phyloP scores from a whole-genome alignment of 225 moss, liverwort and hornwort genomes.

The Straminergon stramineum region DNA sequence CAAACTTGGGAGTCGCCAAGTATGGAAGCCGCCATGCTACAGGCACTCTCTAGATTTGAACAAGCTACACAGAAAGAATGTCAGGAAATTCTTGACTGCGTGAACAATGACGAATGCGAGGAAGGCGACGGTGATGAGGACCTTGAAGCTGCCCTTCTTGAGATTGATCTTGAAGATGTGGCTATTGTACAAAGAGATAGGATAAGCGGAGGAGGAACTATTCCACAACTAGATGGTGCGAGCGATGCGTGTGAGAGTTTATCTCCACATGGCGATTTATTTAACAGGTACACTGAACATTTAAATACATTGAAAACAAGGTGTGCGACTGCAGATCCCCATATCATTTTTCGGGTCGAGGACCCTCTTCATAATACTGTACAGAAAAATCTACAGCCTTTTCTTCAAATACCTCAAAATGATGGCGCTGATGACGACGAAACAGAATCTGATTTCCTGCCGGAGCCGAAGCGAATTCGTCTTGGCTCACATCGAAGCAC shows the following conservation, averaged over 20 bases:
- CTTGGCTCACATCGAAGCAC: not conserved
- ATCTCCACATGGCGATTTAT: not conserved
- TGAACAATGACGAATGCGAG: constrained; percentile 28
- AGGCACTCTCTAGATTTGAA: constrained; percentile 82
- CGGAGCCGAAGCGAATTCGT: constrained; percentile 38
- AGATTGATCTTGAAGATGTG: constrained; percentile 30
- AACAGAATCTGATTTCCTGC: constrained; percentile 17
- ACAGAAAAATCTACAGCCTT: constrained; percentile 8
- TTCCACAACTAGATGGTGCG: constrained; percentile 72
- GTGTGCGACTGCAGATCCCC: not conserved
- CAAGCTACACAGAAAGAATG: constrained; percentile 68
- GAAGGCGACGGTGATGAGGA: constrained; percentile 50
- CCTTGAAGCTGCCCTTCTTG: constrained; percentile 36
- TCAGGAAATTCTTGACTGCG: constrained; percentile 78
- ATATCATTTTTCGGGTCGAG: not conserved
- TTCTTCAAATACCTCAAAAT: constrained; percentile 27
- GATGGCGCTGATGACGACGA: constrained; percentile 48
- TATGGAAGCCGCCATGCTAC: constrained; percentile 84
- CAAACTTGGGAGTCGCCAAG: constrained; percentile 82
- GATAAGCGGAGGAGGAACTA: constrained; percentile 7
- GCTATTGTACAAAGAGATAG: constrained; percentile 17
- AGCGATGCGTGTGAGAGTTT: constrained; percentile 21
- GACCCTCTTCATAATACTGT: constrained; percentile 1
- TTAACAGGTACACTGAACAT: constrained; percentile 10
- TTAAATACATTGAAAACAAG: not conserved